Base-by-base conservation (phyloP, 2,329 filamentous ascomycete species). In the Aspergillus novoparasiticus region DNA sequence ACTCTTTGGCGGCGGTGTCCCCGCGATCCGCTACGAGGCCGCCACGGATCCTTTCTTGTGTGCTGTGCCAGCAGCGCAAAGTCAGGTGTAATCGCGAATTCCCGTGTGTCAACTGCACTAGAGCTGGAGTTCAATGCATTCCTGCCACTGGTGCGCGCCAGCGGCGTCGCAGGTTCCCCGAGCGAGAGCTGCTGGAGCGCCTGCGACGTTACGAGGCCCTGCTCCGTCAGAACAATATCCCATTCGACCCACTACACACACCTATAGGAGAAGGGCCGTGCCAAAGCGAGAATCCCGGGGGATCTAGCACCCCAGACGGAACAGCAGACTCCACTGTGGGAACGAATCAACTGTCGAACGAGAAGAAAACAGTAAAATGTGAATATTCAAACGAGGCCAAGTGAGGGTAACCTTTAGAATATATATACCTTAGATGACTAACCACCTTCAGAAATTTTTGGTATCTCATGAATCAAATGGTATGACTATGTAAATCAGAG, bases 41-140 rank as follows among this genome's bases (percentile, higher is more conserved):
- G n/a, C 65, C 53, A 26, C 69, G 73, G 16, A 61, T 69, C 3
- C 66, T 76, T 11, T 71, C 85, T 36, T 94, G 91, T 71, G 84
- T 92, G 16, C 82, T 89, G 21, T 94, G 91, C 72, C 90, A 93
- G 73, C 89, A 51, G 48, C 48, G 48, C 4, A 51, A 51, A 28
- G 48, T 93, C 46, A 88, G 88, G 64, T 93, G 90, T 76, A 88
- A 92, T 76, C 90, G 89, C 76, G 86, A 84, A 69, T 89, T 88
- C 76, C 90, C 90, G 19, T 93, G 90, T 72, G 82, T 85, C 70
- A 89, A 90, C 76, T 92, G 90, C 72, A 80, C 87, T 73, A 89
- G 85, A 76, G 83, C 86, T 58, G 79, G 82, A 28, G 84, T 84
- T 34, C 85, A 90, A 68, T 93, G 48, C 19, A 8, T 51, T 11